phyloP scores from a whole-genome alignment of 495 filamentous ascomycete genomes.

The Penicillium manginii region DNA sequence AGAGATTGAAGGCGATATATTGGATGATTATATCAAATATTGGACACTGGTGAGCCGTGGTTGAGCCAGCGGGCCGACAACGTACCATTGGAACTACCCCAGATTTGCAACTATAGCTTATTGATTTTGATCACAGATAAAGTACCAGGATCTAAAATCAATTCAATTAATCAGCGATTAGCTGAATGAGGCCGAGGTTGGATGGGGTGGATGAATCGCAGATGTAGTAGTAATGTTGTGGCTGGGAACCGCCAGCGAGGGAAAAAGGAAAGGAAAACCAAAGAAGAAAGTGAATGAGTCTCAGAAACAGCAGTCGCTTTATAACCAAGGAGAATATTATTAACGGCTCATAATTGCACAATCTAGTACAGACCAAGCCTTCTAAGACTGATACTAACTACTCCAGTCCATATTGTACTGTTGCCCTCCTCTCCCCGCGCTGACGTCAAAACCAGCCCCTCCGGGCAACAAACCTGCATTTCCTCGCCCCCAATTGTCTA shows the following conservation, averaged over 20 bases:
- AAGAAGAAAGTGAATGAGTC: background rate
- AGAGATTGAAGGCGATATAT: background rate
- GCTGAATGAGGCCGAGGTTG: background rate
- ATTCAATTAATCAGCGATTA: too few species aligned
- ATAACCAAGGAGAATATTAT: background rate
- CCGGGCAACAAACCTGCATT: conserved; percentile 4
- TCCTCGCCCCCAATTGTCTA: background rate
- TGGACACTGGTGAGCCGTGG: background rate
- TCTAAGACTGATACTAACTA: background rate
- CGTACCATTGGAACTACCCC: conserved; percentile 3
- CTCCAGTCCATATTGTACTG: background rate
- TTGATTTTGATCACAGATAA: background rate
- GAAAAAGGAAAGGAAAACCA: background rate
- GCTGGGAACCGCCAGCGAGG: background rate
- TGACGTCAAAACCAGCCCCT: conserved; percentile 6
- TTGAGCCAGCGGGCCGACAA: background rate
- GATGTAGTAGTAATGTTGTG: background rate
- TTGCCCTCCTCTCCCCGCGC: background rate
- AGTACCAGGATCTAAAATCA: background rate
- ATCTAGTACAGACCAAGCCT: background rate
- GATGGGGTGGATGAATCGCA: background rate
- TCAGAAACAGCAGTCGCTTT: background rate
- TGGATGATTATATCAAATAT: too few species aligned
- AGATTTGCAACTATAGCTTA: background rate
- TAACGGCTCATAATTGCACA: background rate